Evolutionary conservation across 768 basidiomycete genomes (phyloP).

Genomic region (Boletus insuetus): DNA sequence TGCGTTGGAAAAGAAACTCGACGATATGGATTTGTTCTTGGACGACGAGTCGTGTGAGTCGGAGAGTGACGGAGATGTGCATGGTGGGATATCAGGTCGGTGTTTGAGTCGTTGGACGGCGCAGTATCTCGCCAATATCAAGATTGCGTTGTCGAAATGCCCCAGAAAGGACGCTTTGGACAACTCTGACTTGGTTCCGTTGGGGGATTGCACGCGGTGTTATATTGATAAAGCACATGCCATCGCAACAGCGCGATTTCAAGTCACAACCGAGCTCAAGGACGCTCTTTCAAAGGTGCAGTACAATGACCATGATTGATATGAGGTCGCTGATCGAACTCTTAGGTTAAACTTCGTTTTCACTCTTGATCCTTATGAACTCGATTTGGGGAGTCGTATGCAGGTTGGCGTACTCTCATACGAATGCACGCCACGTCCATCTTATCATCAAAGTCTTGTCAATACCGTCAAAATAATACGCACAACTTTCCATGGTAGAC

Average conservation of each 20-base stretch:
- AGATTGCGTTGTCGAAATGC: not conserved
- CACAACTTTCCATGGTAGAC: not conserved
- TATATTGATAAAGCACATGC: not conserved
- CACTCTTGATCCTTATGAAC: no score
- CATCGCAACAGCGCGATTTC: not conserved
- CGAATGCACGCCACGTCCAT: no score
- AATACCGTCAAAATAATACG: not conserved
- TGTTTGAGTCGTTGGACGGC: not conserved
- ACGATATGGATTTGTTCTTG: not conserved
- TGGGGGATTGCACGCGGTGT: not conserved
- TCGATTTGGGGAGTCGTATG: no score
- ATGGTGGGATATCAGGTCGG: not conserved
- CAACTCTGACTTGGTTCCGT: not conserved
- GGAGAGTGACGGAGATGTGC: not conserved
- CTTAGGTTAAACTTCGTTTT: slow-evolving; percentile 1
- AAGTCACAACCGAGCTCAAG: not conserved
- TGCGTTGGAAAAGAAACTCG: not conserved
- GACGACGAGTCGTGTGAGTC: not conserved
- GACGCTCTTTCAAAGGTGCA: not conserved
- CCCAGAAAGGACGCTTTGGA: not conserved
- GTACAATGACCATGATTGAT: no score
- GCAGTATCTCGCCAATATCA: not conserved
- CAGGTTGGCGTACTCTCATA: no score
- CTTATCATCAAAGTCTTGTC: no score
- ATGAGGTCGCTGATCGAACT: not conserved